phyloP scores from a whole-genome alignment of 2,329 filamentous ascomycete genomes.

The Monilinia polystroma region DNA sequence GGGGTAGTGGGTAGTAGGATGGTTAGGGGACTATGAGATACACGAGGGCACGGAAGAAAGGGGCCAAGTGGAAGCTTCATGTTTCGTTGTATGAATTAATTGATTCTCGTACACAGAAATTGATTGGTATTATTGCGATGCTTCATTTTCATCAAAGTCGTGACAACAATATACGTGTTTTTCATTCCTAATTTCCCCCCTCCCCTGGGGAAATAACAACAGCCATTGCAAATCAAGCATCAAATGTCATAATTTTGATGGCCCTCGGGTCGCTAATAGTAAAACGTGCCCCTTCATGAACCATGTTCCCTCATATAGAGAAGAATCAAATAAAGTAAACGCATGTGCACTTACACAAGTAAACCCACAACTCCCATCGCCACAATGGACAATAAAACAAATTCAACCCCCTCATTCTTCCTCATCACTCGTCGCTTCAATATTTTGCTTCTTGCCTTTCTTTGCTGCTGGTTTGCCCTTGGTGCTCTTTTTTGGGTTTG shows the following conservation, averaged over 20 bases:
- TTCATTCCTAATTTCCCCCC: not conserved
- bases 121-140: not conserved
- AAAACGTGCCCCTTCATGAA: not conserved
- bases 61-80: not conserved
- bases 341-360: not conserved
- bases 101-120: not conserved
- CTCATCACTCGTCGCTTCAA: conserved; percentile 63
- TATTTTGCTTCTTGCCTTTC: conserved; percentile 54
- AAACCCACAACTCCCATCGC: not conserved
- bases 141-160: not conserved
- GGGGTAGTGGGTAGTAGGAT: not conserved
- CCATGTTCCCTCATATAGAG: not conserved
- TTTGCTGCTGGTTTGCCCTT: conserved; percentile 22
- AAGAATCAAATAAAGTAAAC: not conserved
- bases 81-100: not conserved
- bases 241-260: not conserved
- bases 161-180: not conserved
- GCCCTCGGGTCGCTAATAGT: not conserved
- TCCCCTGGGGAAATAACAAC: not conserved
- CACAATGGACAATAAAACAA: not conserved
- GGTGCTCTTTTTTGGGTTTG: not conserved
- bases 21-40: not conserved
- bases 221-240: not conserved
- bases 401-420: conserved; percentile 44
- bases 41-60: too few species aligned